Conservation (phyloP, 345 rosid genomes). For the Trapa bicornis region DNA sequence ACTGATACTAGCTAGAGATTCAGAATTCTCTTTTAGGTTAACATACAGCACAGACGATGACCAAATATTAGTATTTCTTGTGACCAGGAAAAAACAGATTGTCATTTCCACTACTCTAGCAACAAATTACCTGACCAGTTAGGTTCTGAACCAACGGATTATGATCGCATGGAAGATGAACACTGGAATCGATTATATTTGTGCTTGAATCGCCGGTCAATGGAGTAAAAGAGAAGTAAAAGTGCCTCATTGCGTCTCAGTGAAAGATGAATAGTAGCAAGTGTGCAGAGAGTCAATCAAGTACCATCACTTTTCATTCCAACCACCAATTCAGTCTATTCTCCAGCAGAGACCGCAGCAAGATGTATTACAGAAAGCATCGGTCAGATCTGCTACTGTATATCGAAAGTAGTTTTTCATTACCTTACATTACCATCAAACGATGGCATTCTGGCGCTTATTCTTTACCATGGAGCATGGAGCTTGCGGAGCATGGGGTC, state of each 20-base stretch:
- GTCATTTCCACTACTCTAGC: neutral
- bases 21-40: too few relatives aligned
- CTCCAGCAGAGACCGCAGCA: slow-evolving; percentile 69
- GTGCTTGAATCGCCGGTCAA: slow-evolving; percentile 47
- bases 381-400: neutral
- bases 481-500: too few relatives aligned
- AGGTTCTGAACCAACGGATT: slow-evolving; percentile 66
- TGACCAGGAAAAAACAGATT: neutral
- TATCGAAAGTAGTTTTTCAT: neutral
- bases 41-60: too few relatives aligned
- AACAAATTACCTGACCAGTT: slow-evolving; percentile 48
- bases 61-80: neutral
- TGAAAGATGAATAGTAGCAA: slow-evolving; percentile 4
- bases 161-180: slow-evolving; percentile 78
- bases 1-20: too few relatives aligned
- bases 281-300: neutral
- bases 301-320: slow-evolving; percentile 87
- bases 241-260: slow-evolving; percentile 1
- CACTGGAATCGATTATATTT: slow-evolving; percentile 56
- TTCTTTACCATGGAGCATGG: too few relatives aligned
- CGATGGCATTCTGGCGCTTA: too few relatives aligned
- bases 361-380: neutral
- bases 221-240: neutral
- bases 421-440: too few relatives aligned
- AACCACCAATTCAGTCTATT: slow-evolving; percentile 64